Percentiles rank a stretch among this genome's conserved stretches.
phyloP scores from a whole-genome alignment of 768 basidiomycete species.

The Leccinum obscurum region DNA sequence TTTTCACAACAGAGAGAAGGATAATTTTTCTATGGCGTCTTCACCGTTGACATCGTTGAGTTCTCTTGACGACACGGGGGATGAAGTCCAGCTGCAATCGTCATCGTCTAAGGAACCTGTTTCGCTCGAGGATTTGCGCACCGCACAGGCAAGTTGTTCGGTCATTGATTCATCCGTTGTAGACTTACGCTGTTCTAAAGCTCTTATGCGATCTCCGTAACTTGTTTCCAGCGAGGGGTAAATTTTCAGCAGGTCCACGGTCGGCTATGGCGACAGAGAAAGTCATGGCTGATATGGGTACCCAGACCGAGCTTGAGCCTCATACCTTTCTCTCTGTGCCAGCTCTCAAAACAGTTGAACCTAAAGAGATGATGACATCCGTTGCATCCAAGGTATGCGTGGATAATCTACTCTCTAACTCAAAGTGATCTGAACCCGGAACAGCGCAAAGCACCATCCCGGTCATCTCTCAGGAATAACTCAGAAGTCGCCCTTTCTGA shows the following conservation, averaged over 20 bases:
- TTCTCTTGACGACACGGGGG: constrained; percentile 63
- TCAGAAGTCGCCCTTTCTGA: constrained; percentile 16
- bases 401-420: not conserved
- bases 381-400: constrained; percentile 22
- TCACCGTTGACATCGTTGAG: constrained; percentile 76
- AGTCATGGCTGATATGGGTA: constrained; percentile 23
- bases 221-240: constrained; percentile 16
- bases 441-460: constrained; percentile 34
- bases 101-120: constrained; percentile 26
- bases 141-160: constrained; percentile 52
- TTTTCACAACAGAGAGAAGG: constrained; percentile 17
- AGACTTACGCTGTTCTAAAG: constrained; percentile 28
- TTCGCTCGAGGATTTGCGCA: constrained; percentile 52
- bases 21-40: constrained; percentile 53
- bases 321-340: constrained; percentile 5
- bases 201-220: constrained; percentile 41
- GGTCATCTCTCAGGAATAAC: constrained; percentile 16
- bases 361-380: constrained; percentile 23
- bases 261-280: constrained; percentile 7
- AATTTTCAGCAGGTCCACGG: not conserved
- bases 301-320: constrained; percentile 31
- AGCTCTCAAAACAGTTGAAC: constrained; percentile 16
- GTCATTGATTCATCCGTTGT: constrained; percentile 5
- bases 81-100: constrained; percentile 25
- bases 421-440: constrained; percentile 7